Conservation (phyloP, 805 yeast genomes). For the Suhomyces faveliae region DNA sequence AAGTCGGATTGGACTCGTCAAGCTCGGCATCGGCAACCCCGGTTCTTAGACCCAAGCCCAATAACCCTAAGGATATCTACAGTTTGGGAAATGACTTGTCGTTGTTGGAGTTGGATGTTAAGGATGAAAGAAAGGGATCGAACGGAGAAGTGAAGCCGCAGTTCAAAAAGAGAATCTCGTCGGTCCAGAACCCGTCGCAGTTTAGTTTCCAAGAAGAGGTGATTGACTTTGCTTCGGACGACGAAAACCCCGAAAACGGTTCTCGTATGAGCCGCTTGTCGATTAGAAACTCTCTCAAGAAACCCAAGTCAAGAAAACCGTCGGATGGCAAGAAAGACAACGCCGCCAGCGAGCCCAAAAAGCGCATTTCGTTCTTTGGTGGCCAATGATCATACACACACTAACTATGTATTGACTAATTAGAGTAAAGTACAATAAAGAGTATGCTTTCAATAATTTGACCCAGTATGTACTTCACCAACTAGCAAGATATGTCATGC, state of each 20-base stretch:
- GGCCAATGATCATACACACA: slow-evolving; percentile 1
- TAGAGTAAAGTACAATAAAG: too few species aligned
- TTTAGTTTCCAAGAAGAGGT: slow-evolving; percentile 42
- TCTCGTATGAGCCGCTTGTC: slow-evolving; percentile 40
- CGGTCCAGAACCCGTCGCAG: slow-evolving; percentile 27
- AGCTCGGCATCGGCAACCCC: slow-evolving; percentile 19
- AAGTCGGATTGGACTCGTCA: slow-evolving; percentile 31
- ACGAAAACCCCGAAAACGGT: slow-evolving; percentile 37
- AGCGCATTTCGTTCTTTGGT: slow-evolving; percentile 26
- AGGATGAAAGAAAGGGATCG: slow-evolving; percentile 12
- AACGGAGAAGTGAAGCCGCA: slow-evolving; percentile 15
- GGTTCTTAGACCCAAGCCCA: slow-evolving; percentile 13
- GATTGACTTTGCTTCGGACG: slow-evolving; percentile 46
- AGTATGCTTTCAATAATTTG: too few species aligned
- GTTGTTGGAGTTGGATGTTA: slow-evolving; percentile 27
- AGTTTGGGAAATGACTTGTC: slow-evolving; percentile 18
- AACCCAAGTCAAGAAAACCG: slow-evolving; percentile 23
- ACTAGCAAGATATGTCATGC: too few species aligned
- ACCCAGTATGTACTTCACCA: too few species aligned
- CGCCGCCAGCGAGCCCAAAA: slow-evolving; percentile 16
- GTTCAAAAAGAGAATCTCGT: slow-evolving; percentile 33
- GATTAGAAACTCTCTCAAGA: slow-evolving; percentile 38
- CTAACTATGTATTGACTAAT: neutral
- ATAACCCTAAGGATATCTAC: slow-evolving; percentile 4
- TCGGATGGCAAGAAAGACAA: slow-evolving; percentile 19